Evolutionary conservation across 1,284 basidiomycete genomes (phyloP).

Genomic region (Moniliophthora roreri): DNA sequence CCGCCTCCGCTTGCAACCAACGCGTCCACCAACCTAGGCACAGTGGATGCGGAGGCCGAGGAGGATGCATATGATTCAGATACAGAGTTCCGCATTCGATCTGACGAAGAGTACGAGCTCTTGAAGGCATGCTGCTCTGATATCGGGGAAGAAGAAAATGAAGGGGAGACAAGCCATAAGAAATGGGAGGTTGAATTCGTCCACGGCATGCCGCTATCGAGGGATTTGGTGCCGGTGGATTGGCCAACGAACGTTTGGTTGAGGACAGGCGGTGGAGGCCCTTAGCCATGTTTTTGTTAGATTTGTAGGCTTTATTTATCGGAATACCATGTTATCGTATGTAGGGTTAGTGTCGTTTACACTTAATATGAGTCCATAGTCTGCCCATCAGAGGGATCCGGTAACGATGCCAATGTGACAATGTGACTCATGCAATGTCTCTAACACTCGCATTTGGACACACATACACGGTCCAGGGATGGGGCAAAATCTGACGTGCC

Average conservation of each 20-base stretch:
- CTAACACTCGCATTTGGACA: too few relatives aligned
- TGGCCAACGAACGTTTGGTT: slow-evolving; percentile 6
- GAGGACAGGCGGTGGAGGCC: background rate
- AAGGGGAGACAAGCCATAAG: background rate
- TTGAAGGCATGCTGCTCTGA: background rate
- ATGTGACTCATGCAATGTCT: too few relatives aligned
- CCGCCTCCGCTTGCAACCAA: background rate
- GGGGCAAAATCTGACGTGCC: too few relatives aligned
- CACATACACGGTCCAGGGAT: too few relatives aligned
- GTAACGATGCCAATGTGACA: too few relatives aligned
- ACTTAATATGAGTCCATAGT: too few relatives aligned
- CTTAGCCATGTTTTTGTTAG: too few relatives aligned
- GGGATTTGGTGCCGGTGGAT: background rate
- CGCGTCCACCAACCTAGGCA: background rate
- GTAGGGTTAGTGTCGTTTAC: too few relatives aligned
- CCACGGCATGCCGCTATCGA: background rate
- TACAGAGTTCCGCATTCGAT: slow-evolving; percentile 3
- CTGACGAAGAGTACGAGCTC: slow-evolving; percentile 1
- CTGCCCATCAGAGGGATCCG: too few relatives aligned
- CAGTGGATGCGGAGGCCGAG: background rate
- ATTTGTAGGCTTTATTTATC: too few relatives aligned
- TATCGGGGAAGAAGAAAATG: background rate
- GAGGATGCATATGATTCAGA: background rate
- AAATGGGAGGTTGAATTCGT: slow-evolving; percentile 5
- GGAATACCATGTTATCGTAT: too few relatives aligned